These are phyloP conservation scores for Termitomyces sp. DNA, from an alignment of 768 basidiomycete species.

Conservation along the genomic window DNA sequence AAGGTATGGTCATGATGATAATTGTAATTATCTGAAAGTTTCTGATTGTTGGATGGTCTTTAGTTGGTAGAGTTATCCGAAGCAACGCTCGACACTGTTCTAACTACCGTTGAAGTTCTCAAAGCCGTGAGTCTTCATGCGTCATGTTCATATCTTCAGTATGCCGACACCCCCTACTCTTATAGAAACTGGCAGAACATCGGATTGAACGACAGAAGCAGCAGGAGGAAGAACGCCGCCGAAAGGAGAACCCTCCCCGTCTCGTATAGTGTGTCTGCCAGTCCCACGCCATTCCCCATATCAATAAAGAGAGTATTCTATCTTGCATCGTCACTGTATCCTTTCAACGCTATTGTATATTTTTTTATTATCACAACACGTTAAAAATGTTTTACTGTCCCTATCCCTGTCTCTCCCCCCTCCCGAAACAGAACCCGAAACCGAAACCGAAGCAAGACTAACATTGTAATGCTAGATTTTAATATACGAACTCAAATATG, in stretches of 20 bases:
- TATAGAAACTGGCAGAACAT: conserved; percentile 50
- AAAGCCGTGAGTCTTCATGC: conserved; percentile 49
- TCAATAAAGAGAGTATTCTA: background rate
- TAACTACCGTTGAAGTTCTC: conserved; percentile 54
- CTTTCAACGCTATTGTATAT: background rate
- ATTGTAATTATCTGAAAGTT: background rate
- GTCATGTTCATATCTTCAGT: background rate
- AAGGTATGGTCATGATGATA: conserved; percentile 33
- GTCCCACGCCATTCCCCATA: background rate
- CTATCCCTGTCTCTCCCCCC: too few relatives aligned
- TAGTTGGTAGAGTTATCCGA: conserved; percentile 69
- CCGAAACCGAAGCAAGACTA: too few relatives aligned
- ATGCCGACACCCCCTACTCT: conserved; percentile 23
- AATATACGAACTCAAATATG: background rate
- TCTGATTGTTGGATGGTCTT: background rate
- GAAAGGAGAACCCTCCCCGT: conserved; percentile 21
- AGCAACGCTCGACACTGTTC: conserved; percentile 60
- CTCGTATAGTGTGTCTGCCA: background rate
- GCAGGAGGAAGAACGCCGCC: conserved; percentile 26
- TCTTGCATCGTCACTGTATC: background rate
- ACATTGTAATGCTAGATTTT: background rate
- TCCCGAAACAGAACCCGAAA: too few relatives aligned
- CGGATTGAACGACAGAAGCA: conserved; percentile 49
- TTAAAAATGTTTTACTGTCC: background rate
- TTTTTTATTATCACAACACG: background rate